Conservation (phyloP, 352 stramenopile genomes). For the Blastocystis sp. region DNA sequence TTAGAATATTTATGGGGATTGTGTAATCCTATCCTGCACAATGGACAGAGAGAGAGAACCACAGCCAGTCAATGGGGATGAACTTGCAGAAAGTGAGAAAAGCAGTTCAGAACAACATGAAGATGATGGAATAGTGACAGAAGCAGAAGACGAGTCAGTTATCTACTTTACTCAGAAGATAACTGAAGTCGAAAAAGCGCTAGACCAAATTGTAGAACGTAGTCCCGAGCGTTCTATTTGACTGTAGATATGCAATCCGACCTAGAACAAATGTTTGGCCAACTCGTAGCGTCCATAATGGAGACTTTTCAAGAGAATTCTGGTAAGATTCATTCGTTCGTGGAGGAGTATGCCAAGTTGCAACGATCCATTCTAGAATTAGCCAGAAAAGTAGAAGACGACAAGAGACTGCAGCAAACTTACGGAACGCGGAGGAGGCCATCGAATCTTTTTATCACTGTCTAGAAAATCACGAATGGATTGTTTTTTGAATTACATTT, state of each 20-base stretch:
- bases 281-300: neutral
- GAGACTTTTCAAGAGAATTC: neutral
- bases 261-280: neutral
- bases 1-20: neutral
- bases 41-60: neutral
- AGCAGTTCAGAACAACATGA: neutral
- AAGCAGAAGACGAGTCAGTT: neutral
- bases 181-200: neutral
- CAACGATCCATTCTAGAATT: neutral
- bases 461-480: neutral
- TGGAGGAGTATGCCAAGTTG: neutral
- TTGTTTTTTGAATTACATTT: neutral
- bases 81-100: neutral
- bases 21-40: neutral
- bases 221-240: neutral
- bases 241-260: neutral
- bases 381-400: neutral
- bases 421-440: slow-evolving; percentile 4
- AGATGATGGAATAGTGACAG: neutral
- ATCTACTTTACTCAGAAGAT: neutral
- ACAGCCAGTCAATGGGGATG: neutral
- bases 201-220: neutral
- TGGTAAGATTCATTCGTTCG: neutral
- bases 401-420: neutral
- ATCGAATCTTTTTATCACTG: slow-evolving; percentile 44